Evolutionary conservation across 169 alveolate genomes (phyloP).

Genomic region (Plasmodium yoelii): DNA sequence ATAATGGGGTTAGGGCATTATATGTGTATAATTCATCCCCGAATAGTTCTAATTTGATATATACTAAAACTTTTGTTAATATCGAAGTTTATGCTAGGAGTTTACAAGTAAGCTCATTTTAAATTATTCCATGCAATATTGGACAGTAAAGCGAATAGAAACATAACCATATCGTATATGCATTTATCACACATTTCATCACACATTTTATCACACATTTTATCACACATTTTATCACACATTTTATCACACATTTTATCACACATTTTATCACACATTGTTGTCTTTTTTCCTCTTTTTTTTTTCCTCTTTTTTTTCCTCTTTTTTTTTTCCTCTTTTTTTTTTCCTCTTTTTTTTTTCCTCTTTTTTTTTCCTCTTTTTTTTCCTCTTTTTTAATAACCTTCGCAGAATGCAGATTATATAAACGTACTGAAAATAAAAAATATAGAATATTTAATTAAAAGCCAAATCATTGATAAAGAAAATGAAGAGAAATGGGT

Average conservation of each 20-base stretch:
- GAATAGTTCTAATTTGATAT: constrained; percentile 9
- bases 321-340: not conserved
- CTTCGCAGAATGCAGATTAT: constrained; percentile 18
- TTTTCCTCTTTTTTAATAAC: not conserved
- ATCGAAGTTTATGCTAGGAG: constrained; percentile 30
- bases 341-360: not conserved
- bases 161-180: no score
- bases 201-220: not conserved
- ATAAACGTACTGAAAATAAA: constrained; percentile 8
- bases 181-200: no score
- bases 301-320: not conserved
- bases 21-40: constrained; percentile 12
- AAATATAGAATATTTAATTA: constrained; percentile 25
- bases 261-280: no score
- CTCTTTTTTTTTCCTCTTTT: not conserved
- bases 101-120: constrained; percentile 6
- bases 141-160: no score
- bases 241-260: not conserved
- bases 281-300: not conserved
- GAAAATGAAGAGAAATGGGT: not conserved
- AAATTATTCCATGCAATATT: no score
- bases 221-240: not conserved
- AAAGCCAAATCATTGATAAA: constrained; percentile 22
- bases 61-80: constrained; percentile 17
- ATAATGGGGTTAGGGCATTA: constrained; percentile 22